Evolutionary conservation across 345 rosid species (phyloP).

Genomic region (Arabidopsis suecica): DNA sequence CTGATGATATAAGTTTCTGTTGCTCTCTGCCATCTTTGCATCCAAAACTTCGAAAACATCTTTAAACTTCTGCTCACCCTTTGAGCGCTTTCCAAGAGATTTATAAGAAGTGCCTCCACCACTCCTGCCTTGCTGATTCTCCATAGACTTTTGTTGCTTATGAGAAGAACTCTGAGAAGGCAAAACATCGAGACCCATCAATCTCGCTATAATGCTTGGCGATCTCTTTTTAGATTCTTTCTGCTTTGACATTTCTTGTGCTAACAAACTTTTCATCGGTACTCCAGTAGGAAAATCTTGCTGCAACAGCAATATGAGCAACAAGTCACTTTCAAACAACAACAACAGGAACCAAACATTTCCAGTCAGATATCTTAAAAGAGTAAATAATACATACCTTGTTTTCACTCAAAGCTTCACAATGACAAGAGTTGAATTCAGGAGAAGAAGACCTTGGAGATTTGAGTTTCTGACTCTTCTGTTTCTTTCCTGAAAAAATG

Average conservation of each 20-base stretch:
- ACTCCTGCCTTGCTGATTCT: conserved; percentile 44
- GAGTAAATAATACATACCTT: conserved; percentile 49
- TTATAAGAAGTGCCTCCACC: conserved; percentile 50
- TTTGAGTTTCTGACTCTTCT: conserved; percentile 49
- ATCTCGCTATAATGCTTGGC: conserved; percentile 82
- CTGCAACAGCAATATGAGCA: conserved; percentile 53
- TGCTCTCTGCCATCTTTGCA: conserved; percentile 54
- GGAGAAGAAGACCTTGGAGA: conserved; percentile 58
- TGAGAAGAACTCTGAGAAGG: conserved; percentile 62
- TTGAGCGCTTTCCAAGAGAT: conserved; percentile 71
- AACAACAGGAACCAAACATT: conserved; percentile 4
- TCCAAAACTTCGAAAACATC: conserved; percentile 97
- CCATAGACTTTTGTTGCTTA: conserved; percentile 51
- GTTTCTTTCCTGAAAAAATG: conserved; percentile 69
- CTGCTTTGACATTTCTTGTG: conserved; percentile 84
- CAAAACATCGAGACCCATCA: conserved; percentile 95
- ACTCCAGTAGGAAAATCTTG: conserved; percentile 55
- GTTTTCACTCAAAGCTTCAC: conserved; percentile 54
- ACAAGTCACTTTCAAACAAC: conserved; percentile 35
- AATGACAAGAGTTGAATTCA: conserved; percentile 54
- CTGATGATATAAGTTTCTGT: conserved; percentile 42
- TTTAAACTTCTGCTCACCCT: conserved; percentile 83
- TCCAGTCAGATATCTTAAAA: conserved; percentile 27
- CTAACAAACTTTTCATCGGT: conserved; percentile 75
- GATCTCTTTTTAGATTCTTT: conserved; percentile 70